phyloP scores from a whole-genome alignment of 1,139 yeast species.

The Pichia sp. region DNA sequence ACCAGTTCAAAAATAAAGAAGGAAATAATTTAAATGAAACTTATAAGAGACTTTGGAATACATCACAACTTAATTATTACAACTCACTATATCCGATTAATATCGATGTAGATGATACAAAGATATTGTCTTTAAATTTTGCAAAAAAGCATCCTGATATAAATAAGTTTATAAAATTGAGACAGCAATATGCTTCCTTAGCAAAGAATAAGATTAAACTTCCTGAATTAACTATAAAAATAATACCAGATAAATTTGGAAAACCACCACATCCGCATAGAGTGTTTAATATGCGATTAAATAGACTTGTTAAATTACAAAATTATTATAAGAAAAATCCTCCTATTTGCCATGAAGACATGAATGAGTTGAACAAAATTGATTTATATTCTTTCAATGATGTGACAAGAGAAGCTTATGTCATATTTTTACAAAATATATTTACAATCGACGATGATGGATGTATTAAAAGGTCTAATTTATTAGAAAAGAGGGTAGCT shows the following conservation, averaged over 20 bases:
- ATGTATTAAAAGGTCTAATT: slow-evolving; percentile 3
- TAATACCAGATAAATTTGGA: slow-evolving; percentile 21
- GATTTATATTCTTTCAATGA: slow-evolving; percentile 4
- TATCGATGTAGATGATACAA: no score
- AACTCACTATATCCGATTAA: not conserved
- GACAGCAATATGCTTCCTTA: slow-evolving; percentile 13
- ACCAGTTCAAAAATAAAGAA: not conserved
- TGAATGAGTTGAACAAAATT: slow-evolving; percentile 17
- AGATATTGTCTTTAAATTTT: not conserved
- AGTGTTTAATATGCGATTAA: slow-evolving; percentile 15
- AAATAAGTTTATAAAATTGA: not conserved
- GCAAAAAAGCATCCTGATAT: not conserved
- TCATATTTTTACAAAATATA: not conserved
- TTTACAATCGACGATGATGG: slow-evolving; percentile 13
- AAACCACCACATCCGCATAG: slow-evolving; percentile 17
- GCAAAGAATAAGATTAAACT: slow-evolving; percentile 14
- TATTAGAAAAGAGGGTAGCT: slow-evolving; percentile 4
- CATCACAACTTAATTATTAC: not conserved
- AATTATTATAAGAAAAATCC: slow-evolving; percentile 10
- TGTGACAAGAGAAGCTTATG: slow-evolving; percentile 8
- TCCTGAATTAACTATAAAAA: slow-evolving; percentile 11
- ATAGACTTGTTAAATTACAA: slow-evolving; percentile 14
- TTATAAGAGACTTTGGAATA: slow-evolving; percentile 4
- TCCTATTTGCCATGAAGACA: slow-evolving; percentile 16
- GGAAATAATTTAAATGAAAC: not conserved